phyloP scores from a whole-genome alignment of 768 basidiomycete species.

The Suillus brevipes region DNA sequence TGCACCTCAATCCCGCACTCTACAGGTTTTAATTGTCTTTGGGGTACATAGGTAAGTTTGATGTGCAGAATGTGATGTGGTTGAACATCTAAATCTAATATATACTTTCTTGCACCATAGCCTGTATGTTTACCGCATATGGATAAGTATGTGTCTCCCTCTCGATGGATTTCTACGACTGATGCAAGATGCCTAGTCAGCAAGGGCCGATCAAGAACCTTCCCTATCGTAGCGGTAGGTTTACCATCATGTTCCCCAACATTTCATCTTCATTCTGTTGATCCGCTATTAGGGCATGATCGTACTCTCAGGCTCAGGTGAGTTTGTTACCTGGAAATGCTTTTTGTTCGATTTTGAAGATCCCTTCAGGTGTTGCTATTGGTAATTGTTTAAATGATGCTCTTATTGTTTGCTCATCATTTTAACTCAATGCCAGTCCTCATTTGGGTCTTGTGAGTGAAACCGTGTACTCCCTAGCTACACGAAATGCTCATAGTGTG shows the following conservation, averaged over 20 bases:
- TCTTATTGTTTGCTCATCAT: neutral
- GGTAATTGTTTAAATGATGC: neutral
- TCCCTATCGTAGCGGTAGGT: constrained; percentile 1
- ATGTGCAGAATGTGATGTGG: neutral
- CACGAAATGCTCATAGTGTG: neutral
- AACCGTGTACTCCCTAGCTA: neutral
- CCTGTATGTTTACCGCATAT: constrained; percentile 5
- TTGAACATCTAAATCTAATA: too few relatives aligned
- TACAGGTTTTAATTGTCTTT: neutral
- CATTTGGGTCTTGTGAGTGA: constrained; percentile 3
- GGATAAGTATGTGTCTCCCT: constrained; percentile 3
- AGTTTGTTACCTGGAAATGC: neutral
- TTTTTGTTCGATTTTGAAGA: neutral
- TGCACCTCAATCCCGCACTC: neutral
- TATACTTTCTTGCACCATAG: neutral
- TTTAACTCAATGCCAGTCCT: neutral
- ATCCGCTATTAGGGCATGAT: neutral
- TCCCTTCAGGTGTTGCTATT: neutral
- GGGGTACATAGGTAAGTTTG: neutral
- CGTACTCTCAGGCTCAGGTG: neutral
- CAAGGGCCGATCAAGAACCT: neutral
- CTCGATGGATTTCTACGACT: neutral
- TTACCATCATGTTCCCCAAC: neutral
- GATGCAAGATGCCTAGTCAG: constrained; percentile 1
- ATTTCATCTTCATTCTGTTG: neutral